Conservation (phyloP, 2,329 filamentous ascomycete genomes). For the Aureobasidium musti region DNA sequence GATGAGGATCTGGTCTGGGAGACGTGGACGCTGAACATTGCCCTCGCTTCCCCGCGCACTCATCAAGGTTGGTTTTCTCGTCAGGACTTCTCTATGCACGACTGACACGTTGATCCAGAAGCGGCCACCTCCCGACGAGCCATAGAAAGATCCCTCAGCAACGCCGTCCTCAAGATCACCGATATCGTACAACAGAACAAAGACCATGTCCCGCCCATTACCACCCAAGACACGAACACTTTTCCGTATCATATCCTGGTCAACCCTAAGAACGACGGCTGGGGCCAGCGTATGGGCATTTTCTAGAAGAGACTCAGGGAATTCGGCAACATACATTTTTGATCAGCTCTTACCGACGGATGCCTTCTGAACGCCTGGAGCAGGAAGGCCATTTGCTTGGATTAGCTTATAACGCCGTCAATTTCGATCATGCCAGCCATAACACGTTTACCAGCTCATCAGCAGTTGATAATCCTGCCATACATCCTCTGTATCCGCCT, state of each 20-base stretch:
- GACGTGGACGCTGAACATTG: constrained; percentile 90
- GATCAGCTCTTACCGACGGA: too few relatives aligned
- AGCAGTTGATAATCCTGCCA: too few relatives aligned
- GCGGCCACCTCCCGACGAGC: constrained; percentile 83
- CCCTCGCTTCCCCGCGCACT: constrained; percentile 84
- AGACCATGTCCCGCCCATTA: constrained; percentile 96
- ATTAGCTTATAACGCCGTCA: too few relatives aligned
- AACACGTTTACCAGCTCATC: too few relatives aligned
- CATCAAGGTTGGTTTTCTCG: constrained; percentile 70
- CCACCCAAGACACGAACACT: constrained; percentile 84
- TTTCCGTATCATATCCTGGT: constrained; percentile 94
- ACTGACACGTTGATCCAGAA: constrained; percentile 55
- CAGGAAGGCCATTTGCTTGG: too few relatives aligned
- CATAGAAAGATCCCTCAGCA: constrained; percentile 86
- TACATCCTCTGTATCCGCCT: too few relatives aligned
- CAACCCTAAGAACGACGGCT: constrained; percentile 60
- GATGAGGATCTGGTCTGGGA: constrained; percentile 98
- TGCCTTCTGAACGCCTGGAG: too few relatives aligned
- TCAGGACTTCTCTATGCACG: neutral
- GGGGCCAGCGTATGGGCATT: constrained; percentile 77
- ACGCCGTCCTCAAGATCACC: constrained; percentile 86
- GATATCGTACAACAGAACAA: constrained; percentile 84
- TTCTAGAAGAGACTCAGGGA: constrained; percentile 50
- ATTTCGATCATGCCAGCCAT: too few relatives aligned
- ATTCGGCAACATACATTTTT: too few relatives aligned